Base-by-base conservation (phyloP, 2,329 filamentous ascomycete species). In the Colletotrichum tropicale region DNA sequence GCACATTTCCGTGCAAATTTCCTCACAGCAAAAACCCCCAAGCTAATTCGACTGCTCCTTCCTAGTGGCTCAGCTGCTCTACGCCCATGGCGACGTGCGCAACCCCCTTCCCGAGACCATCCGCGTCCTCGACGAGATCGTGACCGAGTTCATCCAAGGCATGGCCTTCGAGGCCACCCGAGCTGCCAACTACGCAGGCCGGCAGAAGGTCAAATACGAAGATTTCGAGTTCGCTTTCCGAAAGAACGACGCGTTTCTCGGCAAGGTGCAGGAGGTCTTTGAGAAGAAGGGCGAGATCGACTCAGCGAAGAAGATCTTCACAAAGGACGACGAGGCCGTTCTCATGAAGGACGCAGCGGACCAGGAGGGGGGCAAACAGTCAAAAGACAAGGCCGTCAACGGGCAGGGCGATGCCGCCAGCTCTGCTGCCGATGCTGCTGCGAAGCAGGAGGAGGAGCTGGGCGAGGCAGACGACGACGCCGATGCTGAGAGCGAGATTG, bases 131-230 rank as follows among this genome's bases (percentile, higher is more conserved):
- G 97, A 98, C 88, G 96, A 98, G 86, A 96, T 98, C 80, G 92
- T 98, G 76, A 98, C 96, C 77, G 97, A 98, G 87, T 98, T 98
- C 88, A 95, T 98, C 83, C 95, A 98, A 83, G 95, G 97, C 84
- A 93, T 97, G 70, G 96, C 95, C 85, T 97, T 98, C 87, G 94
- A 95, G 82, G 96, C 97, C 6, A 95, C 96, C 6, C 92, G 95
- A 60, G 93, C 94, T 69, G 97, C 97, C 1, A 93, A 95, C 83
- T 95, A 98, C 85, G 93, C 94, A 4, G 94, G 96, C 1, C 94
- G 97, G 3, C 95, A 98, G 81, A 99, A 99, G 87, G 96, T 99
- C 86, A 99, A 99, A 85, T 95, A 98, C 81, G 96, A 98, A 81
- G 97, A 99, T 85, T 98, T 99, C 87, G 96, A 98, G 82, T 99